Evolutionary conservation across 805 yeast species (phyloP).

Genomic region (Pichia gijzeniarum): DNA sequence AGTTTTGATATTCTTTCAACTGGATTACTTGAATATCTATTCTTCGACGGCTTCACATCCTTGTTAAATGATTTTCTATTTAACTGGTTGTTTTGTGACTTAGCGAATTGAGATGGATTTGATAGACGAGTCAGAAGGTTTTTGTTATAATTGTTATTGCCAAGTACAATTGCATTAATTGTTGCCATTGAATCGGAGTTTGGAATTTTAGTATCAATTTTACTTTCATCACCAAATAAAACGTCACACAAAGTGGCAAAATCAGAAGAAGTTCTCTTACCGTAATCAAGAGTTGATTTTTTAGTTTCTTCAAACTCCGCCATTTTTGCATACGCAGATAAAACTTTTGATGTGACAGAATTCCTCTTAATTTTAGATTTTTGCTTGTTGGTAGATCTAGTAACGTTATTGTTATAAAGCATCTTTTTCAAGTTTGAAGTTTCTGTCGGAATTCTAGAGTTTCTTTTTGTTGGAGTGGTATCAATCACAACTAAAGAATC

Average conservation of each 20-base stretch:
- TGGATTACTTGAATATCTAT: constrained; percentile 28
- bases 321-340: constrained; percentile 67
- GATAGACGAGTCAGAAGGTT: constrained; percentile 13
- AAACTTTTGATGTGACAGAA: constrained; percentile 63
- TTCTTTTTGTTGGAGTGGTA: constrained; percentile 19
- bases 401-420: background rate
- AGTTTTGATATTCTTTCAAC: constrained; percentile 32
- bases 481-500: constrained; percentile 10
- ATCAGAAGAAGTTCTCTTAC: constrained; percentile 70
- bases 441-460: constrained; percentile 18
- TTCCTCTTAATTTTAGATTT: constrained; percentile 45
- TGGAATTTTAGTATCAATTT: constrained; percentile 15
- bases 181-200: constrained; percentile 43
- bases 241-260: constrained; percentile 74
- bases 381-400: background rate
- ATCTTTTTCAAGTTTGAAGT: constrained; percentile 18
- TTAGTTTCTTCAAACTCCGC: constrained; percentile 49
- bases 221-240: constrained; percentile 63
- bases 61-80: constrained; percentile 1
- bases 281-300: constrained; percentile 65
- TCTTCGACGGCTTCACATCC: constrained; percentile 4
- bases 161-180: constrained; percentile 40
- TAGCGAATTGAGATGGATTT: background rate
- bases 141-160: constrained; percentile 15
- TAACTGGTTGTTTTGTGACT: constrained; percentile 1